Percentiles rank a stretch among this genome's conserved stretches.
Conservation (phyloP, 163 green algal species). For the Coccomyxa subellipsoidea region DNA sequence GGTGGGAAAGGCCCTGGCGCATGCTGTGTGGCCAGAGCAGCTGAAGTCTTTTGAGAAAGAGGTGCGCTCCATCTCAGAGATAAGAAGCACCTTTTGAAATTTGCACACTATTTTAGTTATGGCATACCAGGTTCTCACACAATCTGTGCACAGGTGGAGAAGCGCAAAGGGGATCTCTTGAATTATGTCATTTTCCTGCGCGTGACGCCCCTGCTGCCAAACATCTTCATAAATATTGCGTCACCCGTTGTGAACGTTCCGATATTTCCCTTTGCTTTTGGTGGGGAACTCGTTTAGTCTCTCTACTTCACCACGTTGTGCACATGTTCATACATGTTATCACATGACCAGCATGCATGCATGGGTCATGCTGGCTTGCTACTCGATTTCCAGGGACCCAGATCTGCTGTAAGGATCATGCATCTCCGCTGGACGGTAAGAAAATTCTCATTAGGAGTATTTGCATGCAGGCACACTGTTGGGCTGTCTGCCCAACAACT, state of each 20-base stretch:
- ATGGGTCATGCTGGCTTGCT: too few species aligned
- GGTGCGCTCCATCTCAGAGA: slow-evolving; percentile 27
- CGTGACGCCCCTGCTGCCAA: slow-evolving; percentile 70
- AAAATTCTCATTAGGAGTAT: too few species aligned
- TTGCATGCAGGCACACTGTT: slow-evolving; percentile 50
- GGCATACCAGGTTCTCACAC: neutral
- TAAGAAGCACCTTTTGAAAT: neutral
- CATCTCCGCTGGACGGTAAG: too few species aligned
- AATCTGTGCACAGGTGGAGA: slow-evolving; percentile 7
- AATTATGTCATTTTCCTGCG: slow-evolving; percentile 79
- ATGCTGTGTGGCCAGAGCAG: slow-evolving; percentile 41
- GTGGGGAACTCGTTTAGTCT: slow-evolving; percentile 11
- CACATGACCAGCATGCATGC: too few species aligned
- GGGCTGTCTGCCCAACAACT: slow-evolving; percentile 70
- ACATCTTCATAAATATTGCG: slow-evolving; percentile 78
- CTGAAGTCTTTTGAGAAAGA: slow-evolving; percentile 39
- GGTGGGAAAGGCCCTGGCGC: slow-evolving; percentile 38
- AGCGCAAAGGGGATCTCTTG: slow-evolving; percentile 46
- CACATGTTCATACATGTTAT: neutral
- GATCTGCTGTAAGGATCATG: too few species aligned
- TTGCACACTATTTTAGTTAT: neutral
- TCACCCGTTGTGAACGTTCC: slow-evolving; percentile 70
- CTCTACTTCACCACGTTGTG: neutral
- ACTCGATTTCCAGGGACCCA: too few species aligned
- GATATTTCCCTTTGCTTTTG: slow-evolving; percentile 45